Evolutionary conservation across 768 basidiomycete species (phyloP).

Genomic region (Pulveroboletus sp.): DNA sequence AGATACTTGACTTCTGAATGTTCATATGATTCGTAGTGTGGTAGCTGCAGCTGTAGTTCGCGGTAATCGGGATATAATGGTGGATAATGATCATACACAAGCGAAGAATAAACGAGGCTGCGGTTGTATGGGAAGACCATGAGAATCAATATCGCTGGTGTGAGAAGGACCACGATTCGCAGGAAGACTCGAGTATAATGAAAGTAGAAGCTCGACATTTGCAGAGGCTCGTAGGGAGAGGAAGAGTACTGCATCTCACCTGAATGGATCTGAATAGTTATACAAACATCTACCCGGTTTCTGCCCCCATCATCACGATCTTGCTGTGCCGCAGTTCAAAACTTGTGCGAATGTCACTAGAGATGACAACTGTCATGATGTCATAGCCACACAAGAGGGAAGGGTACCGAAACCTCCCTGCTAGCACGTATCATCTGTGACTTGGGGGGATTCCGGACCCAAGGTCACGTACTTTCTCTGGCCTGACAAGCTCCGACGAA

Average conservation of each 20-base stretch:
- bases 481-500: too few species aligned
- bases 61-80: constrained; percentile 40
- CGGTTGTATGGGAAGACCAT: constrained; percentile 22
- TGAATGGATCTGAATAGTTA: not conserved
- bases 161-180: constrained; percentile 6
- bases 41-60: constrained; percentile 35
- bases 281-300: too few species aligned
- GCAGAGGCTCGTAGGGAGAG: not conserved
- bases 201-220: constrained; percentile 2
- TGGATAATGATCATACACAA: constrained; percentile 28
- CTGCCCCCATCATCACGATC: too few species aligned
- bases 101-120: constrained; percentile 13
- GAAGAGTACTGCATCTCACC: not conserved
- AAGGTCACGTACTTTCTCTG: too few species aligned
- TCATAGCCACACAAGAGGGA: too few species aligned
- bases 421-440: too few species aligned
- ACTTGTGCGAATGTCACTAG: too few species aligned
- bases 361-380: too few species aligned
- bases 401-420: too few species aligned
- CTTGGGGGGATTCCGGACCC: too few species aligned
- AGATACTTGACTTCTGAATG: constrained; percentile 37
- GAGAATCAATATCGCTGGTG: constrained; percentile 8
- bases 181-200: constrained; percentile 2
- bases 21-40: constrained; percentile 38
- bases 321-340: too few species aligned